Conservation (phyloP, 805 yeast species). For the Geotrichum ghanense region DNA sequence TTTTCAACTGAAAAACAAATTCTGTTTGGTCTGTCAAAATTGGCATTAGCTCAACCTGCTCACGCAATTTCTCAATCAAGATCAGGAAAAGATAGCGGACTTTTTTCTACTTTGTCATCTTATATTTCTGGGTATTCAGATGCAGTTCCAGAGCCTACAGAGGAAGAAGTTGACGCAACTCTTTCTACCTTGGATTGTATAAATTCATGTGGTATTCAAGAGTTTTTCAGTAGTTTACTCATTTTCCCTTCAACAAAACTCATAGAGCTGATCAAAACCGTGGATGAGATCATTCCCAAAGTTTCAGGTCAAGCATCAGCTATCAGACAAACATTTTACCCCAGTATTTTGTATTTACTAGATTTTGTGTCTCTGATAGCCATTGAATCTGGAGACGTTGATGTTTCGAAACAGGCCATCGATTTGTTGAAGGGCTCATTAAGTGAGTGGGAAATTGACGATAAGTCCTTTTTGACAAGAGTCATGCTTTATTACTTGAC, state of each 20-base stretch:
- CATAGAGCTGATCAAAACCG: background rate
- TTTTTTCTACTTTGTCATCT: constrained; percentile 86
- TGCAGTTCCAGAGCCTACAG: constrained; percentile 84
- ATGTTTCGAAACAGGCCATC: constrained; percentile 3
- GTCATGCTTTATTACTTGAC: constrained; percentile 32
- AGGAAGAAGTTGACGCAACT: constrained; percentile 83
- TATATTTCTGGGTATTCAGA: constrained; percentile 81
- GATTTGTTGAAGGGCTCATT: constrained; percentile 7
- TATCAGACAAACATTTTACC: constrained; percentile 18
- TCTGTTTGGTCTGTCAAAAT: constrained; percentile 43
- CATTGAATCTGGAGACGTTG: constrained; percentile 6
- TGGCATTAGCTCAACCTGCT: constrained; percentile 57
- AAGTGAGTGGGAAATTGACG: constrained; percentile 10
- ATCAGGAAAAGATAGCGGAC: constrained; percentile 59
- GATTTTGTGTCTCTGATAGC: constrained; percentile 17
- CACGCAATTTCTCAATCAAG: constrained; percentile 48
- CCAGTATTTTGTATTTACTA: constrained; percentile 22
- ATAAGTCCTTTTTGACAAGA: constrained; percentile 20
- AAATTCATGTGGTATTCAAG: constrained; percentile 50
- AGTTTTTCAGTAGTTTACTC: constrained; percentile 36
- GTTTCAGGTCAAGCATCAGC: constrained; percentile 8
- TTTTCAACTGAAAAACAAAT: constrained; percentile 26
- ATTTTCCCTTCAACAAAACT: constrained; percentile 16
- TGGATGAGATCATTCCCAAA: background rate
- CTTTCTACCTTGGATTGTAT: constrained; percentile 75